Evolutionary conservation across 768 basidiomycete species (phyloP), one percentile per base, ranked within the genome.

Genomic region (Hortiboletus flavorubellus): DNA sequence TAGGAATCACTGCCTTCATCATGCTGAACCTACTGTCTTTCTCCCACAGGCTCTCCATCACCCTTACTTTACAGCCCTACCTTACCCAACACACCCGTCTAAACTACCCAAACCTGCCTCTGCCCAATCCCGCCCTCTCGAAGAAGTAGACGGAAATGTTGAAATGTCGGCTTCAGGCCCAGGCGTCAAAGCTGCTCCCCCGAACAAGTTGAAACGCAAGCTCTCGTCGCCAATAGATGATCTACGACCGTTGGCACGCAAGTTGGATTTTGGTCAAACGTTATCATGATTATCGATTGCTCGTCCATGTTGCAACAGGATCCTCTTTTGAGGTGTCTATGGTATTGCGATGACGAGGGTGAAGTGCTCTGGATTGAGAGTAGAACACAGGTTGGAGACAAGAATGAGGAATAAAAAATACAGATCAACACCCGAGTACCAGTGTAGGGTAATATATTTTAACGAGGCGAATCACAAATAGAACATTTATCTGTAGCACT

Each of bases 61-160:
- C 64, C 75, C 89, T 4, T 98, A 96, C 71, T 98, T 98, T 76
- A 82, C 82, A 40, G 83, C 89, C 11, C 76, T 89, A 4, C 94
- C 94, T 8, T 84, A 89, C 61, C 94, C 97, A 0, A 87, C 94
- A 0, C 88, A 91, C 59, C 93, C 93, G 0, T 86, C 85, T 8
- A 89, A 91, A 64, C 80, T 99, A 1, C 97, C 97, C 0, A 92
- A 95, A 81, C 73, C 83, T 53, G 59, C 63, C 44, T 71, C 73
- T 12, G 75, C 70, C 40, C 76, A 76, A 45, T 72, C 78, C 0
- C 77, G 84, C 30, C 84, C 89, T 5, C 79, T 87, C 4, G 90
- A 90, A 63, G 90, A 93, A 62, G 77, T 89, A 11, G 87, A 93
- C 52, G 87, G 84, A 47, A 91, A 89, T 54, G 82, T 85, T 18